A percentile compares a stretch with the other conserved stretches of the same genome.
These are phyloP conservation scores for Aspergillus sp. DNA, from an alignment of 2,329 filamentous ascomycete genomes.

Conservation along the genomic window DNA sequence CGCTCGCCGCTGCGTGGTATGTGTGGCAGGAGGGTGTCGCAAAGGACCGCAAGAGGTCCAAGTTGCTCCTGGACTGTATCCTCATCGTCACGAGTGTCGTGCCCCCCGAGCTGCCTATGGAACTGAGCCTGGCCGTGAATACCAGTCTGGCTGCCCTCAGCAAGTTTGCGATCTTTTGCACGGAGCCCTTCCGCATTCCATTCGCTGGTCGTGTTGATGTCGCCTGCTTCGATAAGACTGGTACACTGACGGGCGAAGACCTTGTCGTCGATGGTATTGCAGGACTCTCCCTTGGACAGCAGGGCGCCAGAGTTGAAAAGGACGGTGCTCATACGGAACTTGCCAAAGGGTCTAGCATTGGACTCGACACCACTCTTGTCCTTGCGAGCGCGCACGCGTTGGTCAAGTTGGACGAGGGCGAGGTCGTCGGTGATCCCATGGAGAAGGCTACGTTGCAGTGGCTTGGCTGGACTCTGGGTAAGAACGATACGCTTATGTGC, in stretches of 20 bases:
- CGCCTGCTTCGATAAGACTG: constrained; percentile 98
- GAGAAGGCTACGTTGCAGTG: constrained; percentile 91
- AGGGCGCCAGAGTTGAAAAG: constrained; percentile 64
- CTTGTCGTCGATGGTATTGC: constrained; percentile 96
- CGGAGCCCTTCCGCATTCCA: constrained; percentile 96
- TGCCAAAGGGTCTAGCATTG: constrained; percentile 65
- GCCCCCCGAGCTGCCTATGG: constrained; percentile 97
- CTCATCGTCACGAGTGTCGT: constrained; percentile 98
- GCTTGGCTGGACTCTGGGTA: constrained; percentile 88
- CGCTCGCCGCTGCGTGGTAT: constrained; percentile 96
- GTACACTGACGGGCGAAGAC: constrained; percentile 93
- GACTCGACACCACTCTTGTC: constrained; percentile 83
- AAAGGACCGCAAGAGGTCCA: constrained; percentile 93
- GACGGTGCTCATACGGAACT: constrained; percentile 83
- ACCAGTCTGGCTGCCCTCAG: constrained; percentile 92
- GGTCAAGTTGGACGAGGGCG: constrained; percentile 93
- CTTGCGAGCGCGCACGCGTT: constrained; percentile 92
- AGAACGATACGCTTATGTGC: constrained; percentile 77
- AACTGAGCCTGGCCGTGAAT: constrained; percentile 94
- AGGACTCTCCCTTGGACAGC: constrained; percentile 71
- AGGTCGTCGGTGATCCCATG: constrained; percentile 97
- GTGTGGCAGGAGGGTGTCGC: constrained; percentile 96
- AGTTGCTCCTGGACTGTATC: constrained; percentile 93
- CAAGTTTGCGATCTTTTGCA: constrained; percentile 97
- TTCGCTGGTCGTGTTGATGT: constrained; percentile 93